Percentiles rank a stretch among this genome's conserved stretches.
phyloP scores from a whole-genome alignment of 306 rosid genomes.

The Luffa aegyptiaca region DNA sequence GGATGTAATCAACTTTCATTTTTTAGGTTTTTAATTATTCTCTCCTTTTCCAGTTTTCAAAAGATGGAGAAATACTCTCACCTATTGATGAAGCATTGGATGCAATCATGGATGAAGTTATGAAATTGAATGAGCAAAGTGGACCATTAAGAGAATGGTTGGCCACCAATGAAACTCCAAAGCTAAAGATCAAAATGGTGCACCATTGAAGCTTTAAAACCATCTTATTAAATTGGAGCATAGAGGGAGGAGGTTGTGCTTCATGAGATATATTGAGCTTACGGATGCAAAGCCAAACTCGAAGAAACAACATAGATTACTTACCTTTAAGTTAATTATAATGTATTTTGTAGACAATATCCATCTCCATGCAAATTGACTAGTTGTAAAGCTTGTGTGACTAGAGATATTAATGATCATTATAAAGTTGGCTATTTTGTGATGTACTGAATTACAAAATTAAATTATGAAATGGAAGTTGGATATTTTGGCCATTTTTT shows the following conservation, averaged over 20 bases:
- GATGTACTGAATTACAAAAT: no score
- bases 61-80: slow-evolving; percentile 36
- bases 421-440: no score
- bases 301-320: no score
- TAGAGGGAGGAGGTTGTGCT: not conserved
- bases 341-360: no score
- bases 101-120: slow-evolving; percentile 28
- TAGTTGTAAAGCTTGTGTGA: no score
- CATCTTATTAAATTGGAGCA: slow-evolving; percentile 8
- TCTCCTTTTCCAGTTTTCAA: slow-evolving; percentile 51
- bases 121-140: slow-evolving; percentile 17
- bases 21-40: not conserved
- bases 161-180: not conserved
- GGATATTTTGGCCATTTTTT: no score
- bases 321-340: no score
- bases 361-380: no score
- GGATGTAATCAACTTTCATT: slow-evolving; percentile 6
- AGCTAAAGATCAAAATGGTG: slow-evolving; percentile 4
- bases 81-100: slow-evolving; percentile 45
- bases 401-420: no score
- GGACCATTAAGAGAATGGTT: slow-evolving; percentile 1
- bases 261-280: no score
- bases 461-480: no score
- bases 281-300: no score
- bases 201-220: slow-evolving; percentile 1